phyloP scores from a whole-genome alignment of 306 rosid genomes.

The Trifolium fragiferum region DNA sequence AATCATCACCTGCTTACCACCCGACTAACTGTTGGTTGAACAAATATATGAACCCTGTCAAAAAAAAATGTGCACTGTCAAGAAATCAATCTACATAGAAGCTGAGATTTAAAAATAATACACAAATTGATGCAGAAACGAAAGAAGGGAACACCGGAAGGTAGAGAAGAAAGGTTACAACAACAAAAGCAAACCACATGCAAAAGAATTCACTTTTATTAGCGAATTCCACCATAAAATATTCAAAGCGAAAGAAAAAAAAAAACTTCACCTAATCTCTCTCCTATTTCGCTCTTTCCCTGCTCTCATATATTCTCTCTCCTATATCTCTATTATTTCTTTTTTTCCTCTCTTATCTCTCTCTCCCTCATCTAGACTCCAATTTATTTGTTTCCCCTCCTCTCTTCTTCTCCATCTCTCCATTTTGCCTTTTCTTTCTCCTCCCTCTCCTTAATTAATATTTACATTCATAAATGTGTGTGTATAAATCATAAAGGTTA shows the following conservation, averaged over 20 bases:
- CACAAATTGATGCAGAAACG: slow-evolving; percentile 1
- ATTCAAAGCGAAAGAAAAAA: not conserved
- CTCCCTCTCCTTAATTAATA: not conserved
- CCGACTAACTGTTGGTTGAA: slow-evolving; percentile 88
- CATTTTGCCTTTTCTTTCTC: not conserved
- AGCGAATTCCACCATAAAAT: not conserved
- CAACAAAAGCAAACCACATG: slow-evolving; percentile 25
- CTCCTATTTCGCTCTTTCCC: not conserved
- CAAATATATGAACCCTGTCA: slow-evolving; percentile 91
- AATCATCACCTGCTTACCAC: slow-evolving; percentile 80
- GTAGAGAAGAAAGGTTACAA: slow-evolving; percentile 11
- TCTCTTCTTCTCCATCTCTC: not conserved
- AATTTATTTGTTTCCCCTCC: not conserved
- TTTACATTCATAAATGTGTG: not conserved
- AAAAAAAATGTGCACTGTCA: slow-evolving; percentile 35
- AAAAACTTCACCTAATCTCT: not conserved
- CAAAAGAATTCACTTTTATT: not conserved
- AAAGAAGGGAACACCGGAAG: slow-evolving; percentile 13
- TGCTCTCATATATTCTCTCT: not conserved
- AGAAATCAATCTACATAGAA: slow-evolving; percentile 31
- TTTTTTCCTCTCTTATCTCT: too few relatives aligned
- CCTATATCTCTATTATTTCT: not conserved
- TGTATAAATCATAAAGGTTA: not conserved
- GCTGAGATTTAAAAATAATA: slow-evolving; percentile 30
- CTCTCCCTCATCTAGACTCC: not conserved